Percentiles rank a stretch among this genome's conserved stretches.
Evolutionary conservation across 2,329 filamentous ascomycete species (phyloP).

Genomic region (Ascochyta fabae): DNA sequence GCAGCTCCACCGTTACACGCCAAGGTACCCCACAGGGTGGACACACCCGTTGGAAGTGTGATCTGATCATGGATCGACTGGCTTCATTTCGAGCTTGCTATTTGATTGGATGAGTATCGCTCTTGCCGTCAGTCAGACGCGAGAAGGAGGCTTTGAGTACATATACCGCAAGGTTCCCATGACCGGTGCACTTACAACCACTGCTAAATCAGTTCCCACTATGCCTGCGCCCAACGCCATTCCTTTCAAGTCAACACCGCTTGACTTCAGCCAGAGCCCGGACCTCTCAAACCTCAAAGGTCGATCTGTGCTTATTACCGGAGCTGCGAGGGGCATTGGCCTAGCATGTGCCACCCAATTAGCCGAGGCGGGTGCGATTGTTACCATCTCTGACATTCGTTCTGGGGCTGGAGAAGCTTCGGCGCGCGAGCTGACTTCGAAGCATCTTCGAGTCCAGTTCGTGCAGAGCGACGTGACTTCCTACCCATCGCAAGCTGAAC

Average conservation of each 20-base stretch:
- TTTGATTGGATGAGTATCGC: not conserved
- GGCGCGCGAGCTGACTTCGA: constrained; percentile 18
- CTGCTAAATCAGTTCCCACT: not conserved
- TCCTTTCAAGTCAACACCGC: constrained; percentile 7
- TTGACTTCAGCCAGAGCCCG: constrained; percentile 19
- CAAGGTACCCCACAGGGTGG: not conserved
- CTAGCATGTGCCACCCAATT: constrained; percentile 27
- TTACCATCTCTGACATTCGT: constrained; percentile 36
- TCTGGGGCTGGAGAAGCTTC: constrained; percentile 18
- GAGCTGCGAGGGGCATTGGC: constrained; percentile 37
- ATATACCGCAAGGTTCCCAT: not conserved
- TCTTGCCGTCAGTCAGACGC: not conserved
- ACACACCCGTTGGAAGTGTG: constrained; percentile 8
- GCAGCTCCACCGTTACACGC: not conserved
- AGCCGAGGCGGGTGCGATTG: constrained; percentile 30
- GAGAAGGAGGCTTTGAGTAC: not conserved
- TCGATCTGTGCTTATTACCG: constrained; percentile 35
- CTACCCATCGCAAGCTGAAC: constrained; percentile 34
- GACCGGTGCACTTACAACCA: no score
- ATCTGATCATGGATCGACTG: not conserved
- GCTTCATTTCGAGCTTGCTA: not conserved
- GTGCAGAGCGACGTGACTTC: constrained; percentile 40
- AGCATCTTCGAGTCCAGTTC: constrained; percentile 36
- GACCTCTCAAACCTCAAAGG: constrained; percentile 24
- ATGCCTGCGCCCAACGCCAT: not conserved